Evolutionary conservation across 75 land plant genomes (phyloP).

Genomic region (Pinus albicaulis): DNA sequence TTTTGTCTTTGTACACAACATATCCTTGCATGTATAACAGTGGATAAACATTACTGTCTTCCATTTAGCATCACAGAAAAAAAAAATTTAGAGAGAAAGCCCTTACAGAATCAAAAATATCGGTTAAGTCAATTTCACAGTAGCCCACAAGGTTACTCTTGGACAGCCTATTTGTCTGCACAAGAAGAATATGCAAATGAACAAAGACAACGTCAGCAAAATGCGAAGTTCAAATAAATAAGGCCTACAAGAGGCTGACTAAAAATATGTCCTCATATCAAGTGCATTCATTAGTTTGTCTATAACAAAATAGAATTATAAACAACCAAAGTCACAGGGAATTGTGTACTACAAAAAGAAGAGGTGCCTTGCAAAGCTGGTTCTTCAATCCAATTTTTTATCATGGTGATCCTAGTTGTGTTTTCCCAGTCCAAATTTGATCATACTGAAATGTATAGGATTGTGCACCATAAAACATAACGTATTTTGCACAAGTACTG

Average conservation of each 20-base stretch:
- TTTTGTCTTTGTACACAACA: background rate
- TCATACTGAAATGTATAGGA: background rate
- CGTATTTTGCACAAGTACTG: background rate
- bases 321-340: background rate
- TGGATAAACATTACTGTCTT: background rate
- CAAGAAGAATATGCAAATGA: constrained; percentile 10
- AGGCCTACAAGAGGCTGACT: background rate
- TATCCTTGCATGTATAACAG: background rate
- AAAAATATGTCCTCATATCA: background rate
- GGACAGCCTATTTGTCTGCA: constrained; percentile 75
- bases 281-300: background rate
- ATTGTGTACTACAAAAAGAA: background rate
- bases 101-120: constrained; percentile 67
- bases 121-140: constrained; percentile 82
- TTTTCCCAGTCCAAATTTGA: background rate
- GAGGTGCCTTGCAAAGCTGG: background rate
- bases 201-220: background rate
- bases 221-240: background rate
- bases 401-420: background rate
- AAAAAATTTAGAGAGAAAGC: constrained; percentile 1
- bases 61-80: background rate
- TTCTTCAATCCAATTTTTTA: background rate
- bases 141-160: constrained; percentile 79
- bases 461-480: background rate
- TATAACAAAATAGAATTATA: background rate